A percentile compares a stretch with the other conserved stretches of the same genome.
Conservation (phyloP, 2,329 filamentous ascomycete species). For the Stylonectria norvegica region DNA sequence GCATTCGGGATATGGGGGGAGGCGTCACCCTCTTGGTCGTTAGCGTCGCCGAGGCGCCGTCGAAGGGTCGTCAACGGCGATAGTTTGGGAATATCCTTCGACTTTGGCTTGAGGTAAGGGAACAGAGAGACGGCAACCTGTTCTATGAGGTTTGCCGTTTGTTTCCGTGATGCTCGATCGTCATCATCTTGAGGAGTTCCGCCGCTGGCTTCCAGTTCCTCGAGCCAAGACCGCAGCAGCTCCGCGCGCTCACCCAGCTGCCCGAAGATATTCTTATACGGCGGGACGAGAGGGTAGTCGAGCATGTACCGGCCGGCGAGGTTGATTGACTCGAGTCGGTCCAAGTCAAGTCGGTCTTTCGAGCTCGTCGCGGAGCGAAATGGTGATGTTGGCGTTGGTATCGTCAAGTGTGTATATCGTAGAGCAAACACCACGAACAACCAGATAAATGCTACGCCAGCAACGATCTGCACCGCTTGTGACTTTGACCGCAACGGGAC, state of each 20-base stretch:
- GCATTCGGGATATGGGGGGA: slow-evolving; percentile 13
- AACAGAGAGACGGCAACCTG: slow-evolving; percentile 15
- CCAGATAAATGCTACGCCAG: slow-evolving; percentile 12
- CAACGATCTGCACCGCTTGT: slow-evolving; percentile 9
- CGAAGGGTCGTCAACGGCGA: slow-evolving; percentile 15
- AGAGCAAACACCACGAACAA: slow-evolving; percentile 8
- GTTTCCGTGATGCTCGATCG: background rate
- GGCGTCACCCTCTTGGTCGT: slow-evolving; percentile 13
- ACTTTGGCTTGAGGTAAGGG: slow-evolving; percentile 22
- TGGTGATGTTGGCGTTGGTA: background rate
- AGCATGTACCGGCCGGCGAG: slow-evolving; percentile 23
- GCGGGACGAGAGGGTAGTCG: slow-evolving; percentile 27
- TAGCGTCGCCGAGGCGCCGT: slow-evolving; percentile 9
- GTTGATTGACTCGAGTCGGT: slow-evolving; percentile 2
- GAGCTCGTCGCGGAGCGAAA: no score
- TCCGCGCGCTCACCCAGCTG: slow-evolving; percentile 30
- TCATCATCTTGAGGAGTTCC: background rate
- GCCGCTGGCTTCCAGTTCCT: slow-evolving; percentile 9
- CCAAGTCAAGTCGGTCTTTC: no score
- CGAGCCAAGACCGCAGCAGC: slow-evolving; percentile 16
- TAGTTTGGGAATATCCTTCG: background rate
- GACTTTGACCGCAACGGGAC: slow-evolving; percentile 7
- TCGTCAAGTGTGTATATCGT: slow-evolving; percentile 4
- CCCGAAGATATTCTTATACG: slow-evolving; percentile 32
- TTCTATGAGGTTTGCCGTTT: slow-evolving; percentile 7